Evolutionary conservation across 257 asterid genomes (phyloP), one percentile per base, ranked within the genome.

Genomic region (Striga asiatica): DNA sequence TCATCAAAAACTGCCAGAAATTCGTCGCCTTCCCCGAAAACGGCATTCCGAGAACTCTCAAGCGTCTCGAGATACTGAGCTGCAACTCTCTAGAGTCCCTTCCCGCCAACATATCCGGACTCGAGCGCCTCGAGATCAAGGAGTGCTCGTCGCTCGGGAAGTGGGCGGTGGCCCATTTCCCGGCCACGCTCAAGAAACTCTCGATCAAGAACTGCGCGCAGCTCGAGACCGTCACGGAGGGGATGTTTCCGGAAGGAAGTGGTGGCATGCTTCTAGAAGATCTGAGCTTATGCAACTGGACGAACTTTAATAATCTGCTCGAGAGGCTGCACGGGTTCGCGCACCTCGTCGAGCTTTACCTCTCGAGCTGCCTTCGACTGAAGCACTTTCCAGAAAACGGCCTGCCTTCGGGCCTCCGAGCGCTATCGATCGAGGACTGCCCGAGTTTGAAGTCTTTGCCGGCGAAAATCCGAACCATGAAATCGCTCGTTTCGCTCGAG

Each of bases 81-180:
- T 82, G 88, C 72, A 71, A 69, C 22, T 73, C 82, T 24, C 64
- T 82, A 39, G 77, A 39, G 39, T 75, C 93, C 42, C 62, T 82
- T 38, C 88, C 93, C 1, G 59, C 68, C 38, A 61, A 77, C 53
- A 62, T 79, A 37, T 58, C 66, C 32, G 64, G 41, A 66, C 88
- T 82, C 9, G 93, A 82, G 61, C 66, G 85, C 24, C 66, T 82
- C 27, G 88, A 79, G 67, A 70, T 82, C 29, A 77, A 82, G 67
- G 84, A 82, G 14, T 82, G 93, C 74, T 43, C 72, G 5, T 75
- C 84, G 14, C 73, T 82, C 63, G 58, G 43, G 66, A 67, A 66
- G 14, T 82, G 88, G 84, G 54, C 71, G n/a, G 66, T 53, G 1
- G 63, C 54, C 58, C 53, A 69, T 52, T 79, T 75, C 56, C 83